phyloP scores from a whole-genome alignment of 2,329 filamentous ascomycete genomes.

The Cercospora sesami region DNA sequence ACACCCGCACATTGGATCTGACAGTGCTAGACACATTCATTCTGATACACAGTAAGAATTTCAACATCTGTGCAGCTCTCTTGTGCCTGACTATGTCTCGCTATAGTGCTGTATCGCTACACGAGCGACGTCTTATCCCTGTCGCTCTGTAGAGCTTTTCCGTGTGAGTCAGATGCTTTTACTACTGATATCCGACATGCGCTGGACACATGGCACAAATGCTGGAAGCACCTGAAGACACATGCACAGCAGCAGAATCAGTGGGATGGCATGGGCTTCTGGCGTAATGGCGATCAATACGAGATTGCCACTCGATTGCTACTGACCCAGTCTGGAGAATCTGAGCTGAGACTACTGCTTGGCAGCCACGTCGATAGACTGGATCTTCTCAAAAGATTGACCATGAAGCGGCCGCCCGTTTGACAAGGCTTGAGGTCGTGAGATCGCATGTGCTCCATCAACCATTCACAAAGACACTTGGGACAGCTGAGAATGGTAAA shows the following conservation, averaged over 20 bases:
- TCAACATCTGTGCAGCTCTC: neutral
- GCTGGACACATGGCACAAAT: constrained; percentile 20
- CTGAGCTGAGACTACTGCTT: constrained; percentile 11
- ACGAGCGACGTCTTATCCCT: constrained; percentile 9
- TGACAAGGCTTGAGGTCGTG: neutral
- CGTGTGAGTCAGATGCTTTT: neutral
- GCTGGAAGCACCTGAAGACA: constrained; percentile 14
- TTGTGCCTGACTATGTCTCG: neutral
- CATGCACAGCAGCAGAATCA: constrained; percentile 2
- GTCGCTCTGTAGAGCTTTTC: neutral
- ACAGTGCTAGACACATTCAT: constrained; percentile 25
- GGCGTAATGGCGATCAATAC: constrained; percentile 22
- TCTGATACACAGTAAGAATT: constrained; percentile 16
- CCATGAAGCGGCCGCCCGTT: neutral
- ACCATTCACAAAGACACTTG: neutral
- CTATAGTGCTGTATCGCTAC: constrained; percentile 19
- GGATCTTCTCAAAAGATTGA: constrained; percentile 13
- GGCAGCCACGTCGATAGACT: constrained; percentile 12
- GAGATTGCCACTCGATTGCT: constrained; percentile 20
- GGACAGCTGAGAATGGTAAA: neutral
- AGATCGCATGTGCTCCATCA: neutral
- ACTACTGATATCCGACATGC: constrained; percentile 4
- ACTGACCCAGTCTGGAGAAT: constrained; percentile 6
- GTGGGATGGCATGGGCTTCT: constrained; percentile 20
- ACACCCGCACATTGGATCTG: constrained; percentile 1